Evolutionary conservation across 2,329 filamentous ascomycete genomes (phyloP), one percentile per base, ranked within the genome.

Genomic region (Madurella fahalii): DNA sequence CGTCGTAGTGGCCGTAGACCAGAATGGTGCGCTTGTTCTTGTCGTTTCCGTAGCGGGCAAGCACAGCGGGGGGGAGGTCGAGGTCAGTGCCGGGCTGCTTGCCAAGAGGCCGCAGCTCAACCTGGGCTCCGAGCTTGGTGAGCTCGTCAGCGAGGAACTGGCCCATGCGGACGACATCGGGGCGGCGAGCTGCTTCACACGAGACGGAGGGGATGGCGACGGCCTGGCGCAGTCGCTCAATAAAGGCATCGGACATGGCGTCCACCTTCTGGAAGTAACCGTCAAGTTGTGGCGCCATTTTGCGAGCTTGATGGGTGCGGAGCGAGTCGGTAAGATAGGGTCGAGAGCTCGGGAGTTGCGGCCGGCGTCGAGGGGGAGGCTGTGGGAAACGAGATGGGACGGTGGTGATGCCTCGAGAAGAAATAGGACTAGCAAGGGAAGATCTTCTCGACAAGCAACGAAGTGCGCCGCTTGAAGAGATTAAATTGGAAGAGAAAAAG

Each of bases 1-100:
- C 94, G 71, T 99, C 94, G 77, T 99, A 99, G 78, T 99, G 94
- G 46, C 94, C 94, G 69, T 99, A 99, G 45, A 99, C 90, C 58
- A 99, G 81, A 63, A 99, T 94, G 37, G 92, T 97, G 57, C 89
- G 84, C 83, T 97, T 99, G 72, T 83, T 90, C 73, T 88, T 86
- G 72, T 97, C 92, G 72, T 84, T 89, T 63, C 94, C 92, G 72
- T 97, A 97, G 63, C 94, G 87, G 47, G 87, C 93, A 60, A 99
- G 83, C 53, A 99, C 84, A 49, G 96, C 92, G 1, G 94, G 94
- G 3, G 94, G 94, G 15, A 99, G 86, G 53, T 96, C 86, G 64
- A 99, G 85, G 65, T 92, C 80, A 68, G 95, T 90, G 70, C 89
- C 88, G 53, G 90, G 92, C 76, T 99, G 93, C 75, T 92, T 91